Percentiles rank a stretch among this genome's conserved stretches.
phyloP scores from a whole-genome alignment of 805 yeast species.

The Candida sithepensis region DNA sequence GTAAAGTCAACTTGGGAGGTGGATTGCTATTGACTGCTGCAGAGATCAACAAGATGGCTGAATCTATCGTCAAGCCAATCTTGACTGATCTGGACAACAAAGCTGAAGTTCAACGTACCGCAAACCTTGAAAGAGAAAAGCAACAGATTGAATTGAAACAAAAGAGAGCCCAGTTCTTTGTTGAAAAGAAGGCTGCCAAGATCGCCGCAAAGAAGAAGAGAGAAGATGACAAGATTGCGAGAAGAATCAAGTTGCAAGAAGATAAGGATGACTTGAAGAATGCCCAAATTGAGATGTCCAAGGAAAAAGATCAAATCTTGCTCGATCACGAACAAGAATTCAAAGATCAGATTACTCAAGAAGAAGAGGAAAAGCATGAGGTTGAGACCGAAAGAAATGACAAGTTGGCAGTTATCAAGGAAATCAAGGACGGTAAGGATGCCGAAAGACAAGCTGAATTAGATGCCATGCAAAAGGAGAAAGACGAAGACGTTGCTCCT shows the following conservation, averaged over 20 bases:
- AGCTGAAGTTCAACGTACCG: slow-evolving; percentile 64
- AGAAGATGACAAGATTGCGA: slow-evolving; percentile 31
- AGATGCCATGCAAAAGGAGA: slow-evolving; percentile 45
- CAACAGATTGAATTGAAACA: slow-evolving; percentile 39
- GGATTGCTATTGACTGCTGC: slow-evolving; percentile 72
- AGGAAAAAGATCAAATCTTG: slow-evolving; percentile 33
- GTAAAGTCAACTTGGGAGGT: slow-evolving; percentile 79
- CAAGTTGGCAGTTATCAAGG: slow-evolving; percentile 40
- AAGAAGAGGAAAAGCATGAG: slow-evolving; percentile 38
- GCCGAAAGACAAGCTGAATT: slow-evolving; percentile 44
- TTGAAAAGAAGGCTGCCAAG: slow-evolving; percentile 37
- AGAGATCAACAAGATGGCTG: slow-evolving; percentile 79
- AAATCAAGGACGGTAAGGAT: slow-evolving; percentile 41
- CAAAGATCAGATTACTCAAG: slow-evolving; percentile 34
- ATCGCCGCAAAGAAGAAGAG: slow-evolving; percentile 33
- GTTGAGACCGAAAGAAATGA: slow-evolving; percentile 40
- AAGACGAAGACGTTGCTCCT: slow-evolving; percentile 53
- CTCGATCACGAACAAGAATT: slow-evolving; percentile 45
- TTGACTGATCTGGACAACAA: slow-evolving; percentile 66
- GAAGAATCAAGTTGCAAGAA: slow-evolving; percentile 45
- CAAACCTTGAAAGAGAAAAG: slow-evolving; percentile 42
- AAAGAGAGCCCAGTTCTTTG: slow-evolving; percentile 34
- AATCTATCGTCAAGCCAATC: slow-evolving; percentile 77
- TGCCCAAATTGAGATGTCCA: slow-evolving; percentile 42
- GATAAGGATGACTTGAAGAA: slow-evolving; percentile 44